Base-by-base conservation (phyloP, 345 rosid genomes). In the Physaria fendleri region DNA sequence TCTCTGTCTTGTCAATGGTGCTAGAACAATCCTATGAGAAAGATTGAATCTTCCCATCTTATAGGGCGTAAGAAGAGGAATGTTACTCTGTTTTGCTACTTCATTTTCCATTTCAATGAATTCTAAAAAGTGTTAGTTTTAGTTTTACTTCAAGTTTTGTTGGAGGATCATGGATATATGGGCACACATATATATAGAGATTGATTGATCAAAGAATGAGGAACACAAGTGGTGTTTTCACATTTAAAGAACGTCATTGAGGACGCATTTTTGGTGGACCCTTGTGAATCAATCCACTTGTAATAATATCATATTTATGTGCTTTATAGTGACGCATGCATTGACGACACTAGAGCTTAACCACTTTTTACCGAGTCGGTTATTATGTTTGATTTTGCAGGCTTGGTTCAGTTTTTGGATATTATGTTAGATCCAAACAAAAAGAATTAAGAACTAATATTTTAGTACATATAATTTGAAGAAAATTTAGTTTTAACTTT, bases 1-100 rank as follows among this genome's bases (percentile, higher is more conserved):
- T 66, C 88, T 80, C 43, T 74, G 73, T 34, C 88, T 77, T 2
- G 88, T 76, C 72, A 86, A 41, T 4, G 95, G 84, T 23, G 88
- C 88, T 14, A 83, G 63, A 53, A 82, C 81, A 62, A 80, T 71
- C 69, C 87, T 68, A 40, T 68, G 72, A 13, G 72, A 59, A 52
- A 68, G 72, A 30, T 42, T 68, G 55, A 68, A 68, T 57, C 40
- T 42, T 41, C 72, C 72, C 72, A 68, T 68, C 66, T 68, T 39
- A 12, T 68, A 59, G 20, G 72, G 61, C 6, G 55, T 59, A 13
- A 68, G 47, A 21, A 68, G 72, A 57, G 72, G 66, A 13, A 57
- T 48, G n/a, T n/a, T n/a, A 39, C 65, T 66, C 71, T 57, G 65
- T 46, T 57, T 66, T 3, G 65, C 11, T 11, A 15, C 35, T 16